A percentile compares a stretch with the other conserved stretches of the same genome.
These are phyloP conservation scores for Rhodomyrtus psidioides DNA, from an alignment of 441 rosid genomes.

Conservation along the genomic window DNA sequence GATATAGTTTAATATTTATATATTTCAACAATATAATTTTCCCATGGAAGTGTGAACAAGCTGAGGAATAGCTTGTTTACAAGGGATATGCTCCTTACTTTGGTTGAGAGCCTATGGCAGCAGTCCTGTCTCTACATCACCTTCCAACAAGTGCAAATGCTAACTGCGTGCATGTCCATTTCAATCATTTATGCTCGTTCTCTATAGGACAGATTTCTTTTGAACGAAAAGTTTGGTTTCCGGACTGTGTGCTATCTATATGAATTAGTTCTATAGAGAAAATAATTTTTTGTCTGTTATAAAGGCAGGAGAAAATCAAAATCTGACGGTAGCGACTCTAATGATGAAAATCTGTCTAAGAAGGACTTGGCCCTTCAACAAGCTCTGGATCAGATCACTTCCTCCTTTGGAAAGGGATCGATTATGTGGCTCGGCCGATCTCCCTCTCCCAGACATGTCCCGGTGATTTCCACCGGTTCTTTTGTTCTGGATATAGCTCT, in stretches of 20 bases:
- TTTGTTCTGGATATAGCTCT: conserved; percentile 78
- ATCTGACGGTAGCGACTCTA: conserved; percentile 67
- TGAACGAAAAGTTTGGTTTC: not conserved
- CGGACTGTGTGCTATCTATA: not conserved
- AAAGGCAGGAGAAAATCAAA: conserved; percentile 63
- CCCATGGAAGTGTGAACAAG: not conserved
- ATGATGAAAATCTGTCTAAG: conserved; percentile 66
- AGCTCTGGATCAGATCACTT: conserved; percentile 84
- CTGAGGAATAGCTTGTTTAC: not conserved
- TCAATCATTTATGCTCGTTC: not conserved
- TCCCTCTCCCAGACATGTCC: conserved; percentile 50
- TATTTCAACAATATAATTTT: no score
- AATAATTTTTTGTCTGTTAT: not conserved
- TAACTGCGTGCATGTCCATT: not conserved
- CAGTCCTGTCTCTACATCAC: not conserved
- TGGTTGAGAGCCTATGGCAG: not conserved
- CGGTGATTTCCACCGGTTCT: conserved; percentile 82
- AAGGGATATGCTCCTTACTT: not conserved
- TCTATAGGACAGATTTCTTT: not conserved
- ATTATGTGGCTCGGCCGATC: conserved; percentile 96
- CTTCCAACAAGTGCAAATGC: not conserved
- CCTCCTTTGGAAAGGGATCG: conserved; percentile 76
- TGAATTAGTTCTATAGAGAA: not conserved
- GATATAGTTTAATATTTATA: no score
- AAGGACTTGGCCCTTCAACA: conserved; percentile 85